Base-by-base conservation (phyloP, 768 basidiomycete genomes). In the Crucibulum laeve region DNA sequence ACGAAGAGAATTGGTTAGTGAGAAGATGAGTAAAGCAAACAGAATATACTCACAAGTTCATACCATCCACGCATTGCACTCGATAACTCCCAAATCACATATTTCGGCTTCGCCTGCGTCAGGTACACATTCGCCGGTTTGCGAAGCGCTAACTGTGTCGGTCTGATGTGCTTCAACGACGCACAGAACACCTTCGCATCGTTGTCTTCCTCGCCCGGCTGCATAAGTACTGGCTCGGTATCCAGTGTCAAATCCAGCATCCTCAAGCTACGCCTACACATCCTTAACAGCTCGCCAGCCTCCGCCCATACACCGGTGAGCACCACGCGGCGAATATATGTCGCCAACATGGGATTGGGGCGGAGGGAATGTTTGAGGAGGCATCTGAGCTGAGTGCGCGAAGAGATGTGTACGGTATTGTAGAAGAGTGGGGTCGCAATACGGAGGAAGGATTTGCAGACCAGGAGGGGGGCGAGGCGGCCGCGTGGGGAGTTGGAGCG, bases 341-440 rank as follows among this genome's bases (percentile, higher is more conserved):
- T 22, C 0, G 71, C 70, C 17, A 82, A 59, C 1, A 48, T 26
- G 1, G 74, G 70, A 34, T 64, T 57, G 4, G 42, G 50, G 0
- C 49, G 40, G 25, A 83, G 65, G 0, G 73, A 65, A 14, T 48
- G 52, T n/a, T 62, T 54, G 35, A 72, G 62, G 10, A 73, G 66
- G 6, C 57, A 48, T 8, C 52, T 48, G 1, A 78, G 61, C 18
- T 80, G 73, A 8, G 40, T 25, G 0, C 67, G 47, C 0, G 73
- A 64, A 26, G 56, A 61, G 35, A 85, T 54, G 51, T 67, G 64
- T 33, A 84, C 47, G 33, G 69, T 67, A 53, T 74, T 66, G 64
- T 84, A 84, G 48, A 79, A 69, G 10, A 82, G 65, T 1, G 82
- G 81, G 0, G 71, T 70, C 1, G 68, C 70, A 46, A 85, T 81